Conservation (phyloP, 2,329 filamentous ascomycete species). For the Trichophyton mentagrophytes region DNA sequence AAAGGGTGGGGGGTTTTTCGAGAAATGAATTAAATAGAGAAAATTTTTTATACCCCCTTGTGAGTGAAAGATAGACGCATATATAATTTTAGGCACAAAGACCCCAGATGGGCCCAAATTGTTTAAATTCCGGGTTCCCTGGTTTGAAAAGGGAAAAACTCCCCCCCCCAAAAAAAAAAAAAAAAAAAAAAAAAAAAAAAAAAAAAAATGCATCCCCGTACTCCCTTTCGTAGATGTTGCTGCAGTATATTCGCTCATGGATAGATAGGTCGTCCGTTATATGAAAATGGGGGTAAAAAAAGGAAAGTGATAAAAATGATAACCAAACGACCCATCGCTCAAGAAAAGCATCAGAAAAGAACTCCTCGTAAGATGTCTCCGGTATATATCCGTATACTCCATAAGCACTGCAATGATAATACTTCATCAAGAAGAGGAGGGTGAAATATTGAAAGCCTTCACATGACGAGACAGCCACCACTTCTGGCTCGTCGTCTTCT, state of each 20-base stretch:
- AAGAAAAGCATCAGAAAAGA: neutral
- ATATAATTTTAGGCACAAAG: neutral
- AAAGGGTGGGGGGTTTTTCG: no score
- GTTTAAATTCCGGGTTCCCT: neutral
- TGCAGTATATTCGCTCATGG: neutral
- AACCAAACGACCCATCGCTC: neutral
- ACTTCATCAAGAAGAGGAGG: neutral
- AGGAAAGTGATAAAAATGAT: neutral
- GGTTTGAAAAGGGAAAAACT: neutral
- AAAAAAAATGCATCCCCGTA: neutral
- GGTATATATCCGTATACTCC: neutral
- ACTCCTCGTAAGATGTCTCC: neutral
- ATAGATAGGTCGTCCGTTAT: neutral
- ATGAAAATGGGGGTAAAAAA: neutral
- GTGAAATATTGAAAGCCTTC: conserved; percentile 18
- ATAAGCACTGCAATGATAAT: neutral
- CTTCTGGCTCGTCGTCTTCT: conserved; percentile 52
- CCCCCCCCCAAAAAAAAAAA: neutral
- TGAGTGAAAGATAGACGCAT: no score
- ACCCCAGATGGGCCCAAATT: neutral
- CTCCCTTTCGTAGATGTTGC: neutral
- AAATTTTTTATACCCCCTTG: neutral
- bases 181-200: neutral
- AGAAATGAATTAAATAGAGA: conserved; percentile 1
- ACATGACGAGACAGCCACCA: conserved; percentile 54